phyloP scores from a whole-genome alignment of 1,284 basidiomycete genomes.

The Stygiomarasmius scandens region DNA sequence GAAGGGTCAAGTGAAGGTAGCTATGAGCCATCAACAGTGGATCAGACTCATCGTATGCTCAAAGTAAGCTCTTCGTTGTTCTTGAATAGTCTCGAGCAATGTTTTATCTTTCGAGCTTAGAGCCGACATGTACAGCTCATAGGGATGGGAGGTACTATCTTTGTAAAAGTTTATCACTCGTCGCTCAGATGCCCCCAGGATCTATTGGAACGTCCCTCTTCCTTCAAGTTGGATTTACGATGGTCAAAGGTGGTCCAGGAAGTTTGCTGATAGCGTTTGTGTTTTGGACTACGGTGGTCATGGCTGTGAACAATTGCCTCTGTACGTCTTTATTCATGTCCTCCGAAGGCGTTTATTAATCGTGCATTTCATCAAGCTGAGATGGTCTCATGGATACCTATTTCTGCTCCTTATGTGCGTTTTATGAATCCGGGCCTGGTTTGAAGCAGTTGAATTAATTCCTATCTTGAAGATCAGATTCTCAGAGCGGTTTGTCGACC shows the following conservation, averaged over 20 bases:
- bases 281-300: conserved; percentile 46
- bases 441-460: not conserved
- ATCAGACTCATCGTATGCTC: conserved; percentile 4
- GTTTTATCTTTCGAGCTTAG: no score
- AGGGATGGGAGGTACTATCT: conserved; percentile 42
- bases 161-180: not conserved
- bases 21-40: not conserved
- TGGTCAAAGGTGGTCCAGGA: conserved; percentile 48
- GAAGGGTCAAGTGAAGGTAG: no score
- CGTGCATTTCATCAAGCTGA: conserved; percentile 23
- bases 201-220: conserved; percentile 50
- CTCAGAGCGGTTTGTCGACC: conserved; percentile 50
- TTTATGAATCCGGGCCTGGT: not conserved
- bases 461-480: conserved; percentile 37
- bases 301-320: conserved; percentile 48
- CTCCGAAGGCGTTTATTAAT: not conserved
- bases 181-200: conserved; percentile 25
- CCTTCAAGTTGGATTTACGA: conserved; percentile 45
- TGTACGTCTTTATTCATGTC: conserved; percentile 27
- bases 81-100: no score
- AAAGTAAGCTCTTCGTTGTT: not conserved
- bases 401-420: conserved; percentile 49
- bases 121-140: conserved; percentile 51
- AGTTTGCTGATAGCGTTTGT: conserved; percentile 49
- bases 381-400: conserved; percentile 55